Evolutionary conservation across 2,329 filamentous ascomycete species (phyloP), one percentile per base, ranked within the genome.

Genomic region (Cordyceps tenuipes): DNA sequence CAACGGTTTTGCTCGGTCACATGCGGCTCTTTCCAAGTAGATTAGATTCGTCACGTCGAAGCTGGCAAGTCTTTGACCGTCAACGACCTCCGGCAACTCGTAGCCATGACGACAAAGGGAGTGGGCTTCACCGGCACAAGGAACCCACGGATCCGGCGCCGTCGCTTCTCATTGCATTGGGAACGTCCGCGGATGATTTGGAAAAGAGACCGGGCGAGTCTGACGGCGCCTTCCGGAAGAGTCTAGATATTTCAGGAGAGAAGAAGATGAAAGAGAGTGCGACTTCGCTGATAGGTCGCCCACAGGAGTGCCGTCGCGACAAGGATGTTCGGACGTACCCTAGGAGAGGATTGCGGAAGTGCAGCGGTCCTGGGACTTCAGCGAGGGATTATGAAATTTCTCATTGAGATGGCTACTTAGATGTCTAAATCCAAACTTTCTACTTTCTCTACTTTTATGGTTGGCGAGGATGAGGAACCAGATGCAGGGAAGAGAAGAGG

Each of bases 81-180:
- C 48, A 13, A 8, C 36, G n/a, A 4, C 26, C 6, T n/a, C 17
- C n/a, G 19, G 10, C 31, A 36, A 3, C 23, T 39, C 34, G 3
- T 12, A 21, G 17, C 19, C n/a, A 41, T 52, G 49, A 31, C 8
- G 36, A 8, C 23, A n/a, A 2, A 54, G 39, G 52, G 54, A 46
- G 63, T 0, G 34, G 55, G 1, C 72, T 75, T n/a, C 63, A 66
- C 13, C 53, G 62, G 3, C 58, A 59, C 1, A 53, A 63, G 17
- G 56, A 58, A 3, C 56, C 59, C 0, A 49, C 61, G 19, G 56
- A 62, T 3, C 66, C 67, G 3, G 62, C 65, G 0, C 65, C 73
- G 2, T 70, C 72, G 19, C 57, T 77, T 9, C 68, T 71, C 9
- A 66, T 74, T 19, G 71, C 73, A 0, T 71, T 69, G 19, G 67